Evolutionary conservation across 768 basidiomycete species (phyloP), one percentile per base, ranked within the genome.

Genomic region (Tubosaeta sp.): DNA sequence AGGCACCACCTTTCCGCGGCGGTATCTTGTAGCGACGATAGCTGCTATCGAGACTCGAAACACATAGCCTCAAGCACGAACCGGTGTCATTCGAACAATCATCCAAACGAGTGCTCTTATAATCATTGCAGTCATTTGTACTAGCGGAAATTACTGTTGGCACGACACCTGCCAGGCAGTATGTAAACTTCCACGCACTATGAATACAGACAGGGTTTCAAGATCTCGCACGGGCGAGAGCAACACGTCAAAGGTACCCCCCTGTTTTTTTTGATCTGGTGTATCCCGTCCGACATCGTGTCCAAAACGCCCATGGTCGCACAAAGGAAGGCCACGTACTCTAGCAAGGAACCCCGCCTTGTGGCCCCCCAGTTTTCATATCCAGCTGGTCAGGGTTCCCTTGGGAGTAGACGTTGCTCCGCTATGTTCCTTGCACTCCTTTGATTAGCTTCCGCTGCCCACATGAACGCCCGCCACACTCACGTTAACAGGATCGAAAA

Each of bases 1-100:
- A 55, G 58, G 55, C 39, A 60, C 52, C 43, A 32, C 13, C 38
- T 46, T 27, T 34, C 60, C 59, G 59, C 61, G 67, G 59, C 55
- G 35, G 38, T 21, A 48, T 44, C 52, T 19, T 30, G 32, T 47
- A 46, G 49, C 45, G 44, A 54, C 49, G 48, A 51, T 25, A 19
- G 48, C 46, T 5, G 35, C 32, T 44, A 13, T 30, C 44, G 29
- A 55, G 39, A 62, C 49, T 30, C 44, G 29, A 55, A 42, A 62
- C 49, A 18, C 43, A 54, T 35, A 41, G 34, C 48, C 43, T 13
- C 46, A 45, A 44, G 44, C 44, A 51, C 54, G 51, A 25, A 40
- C 25, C 16, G 39, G 42, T 40, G 27, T 6, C 34, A 30, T 22
- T 39, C 18, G 19, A 27, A 12, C 10, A 44, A 43, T 55, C 47